Conservation (phyloP, 2,329 filamentous ascomycete genomes). For the Arthrobotrys conoides region DNA sequence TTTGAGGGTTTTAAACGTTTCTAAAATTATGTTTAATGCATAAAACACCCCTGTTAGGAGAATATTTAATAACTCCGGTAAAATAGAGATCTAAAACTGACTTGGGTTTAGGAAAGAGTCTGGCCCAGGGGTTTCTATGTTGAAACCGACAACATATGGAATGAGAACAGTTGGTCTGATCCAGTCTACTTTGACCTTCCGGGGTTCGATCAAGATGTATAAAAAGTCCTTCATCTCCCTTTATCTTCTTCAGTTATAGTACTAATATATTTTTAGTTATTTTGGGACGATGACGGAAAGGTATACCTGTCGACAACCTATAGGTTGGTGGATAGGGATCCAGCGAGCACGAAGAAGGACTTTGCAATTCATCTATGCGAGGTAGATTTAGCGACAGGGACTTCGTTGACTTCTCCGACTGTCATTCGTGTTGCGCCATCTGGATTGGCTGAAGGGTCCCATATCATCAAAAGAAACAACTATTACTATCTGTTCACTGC, state of each 20-base stretch:
- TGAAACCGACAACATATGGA: conserved; percentile 71
- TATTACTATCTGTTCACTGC: conserved; percentile 75
- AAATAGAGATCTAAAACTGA: conserved; percentile 58
- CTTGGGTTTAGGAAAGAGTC: conserved; percentile 55
- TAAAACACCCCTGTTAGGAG: conserved; percentile 41
- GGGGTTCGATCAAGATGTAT: conserved; percentile 65
- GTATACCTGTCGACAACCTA: conserved; percentile 71
- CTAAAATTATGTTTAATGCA: conserved; percentile 39
- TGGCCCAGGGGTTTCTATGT: conserved; percentile 73
- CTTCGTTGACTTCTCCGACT: conserved; percentile 67
- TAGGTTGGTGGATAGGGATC: conserved; percentile 58
- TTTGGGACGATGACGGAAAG: conserved; percentile 69
- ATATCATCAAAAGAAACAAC: conserved; percentile 73
- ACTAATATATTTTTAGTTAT: conserved; percentile 66
- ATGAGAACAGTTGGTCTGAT: conserved; percentile 71
- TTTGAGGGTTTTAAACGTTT: conserved; percentile 46
- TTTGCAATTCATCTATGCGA: conserved; percentile 71
- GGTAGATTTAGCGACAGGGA: conserved; percentile 68
- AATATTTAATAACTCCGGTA: conserved; percentile 55
- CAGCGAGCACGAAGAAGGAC: conserved; percentile 53
- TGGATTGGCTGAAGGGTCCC: conserved; percentile 72
- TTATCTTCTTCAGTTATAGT: conserved; percentile 2
- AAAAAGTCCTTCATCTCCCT: conserved; percentile 59
- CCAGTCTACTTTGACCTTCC: conserved; percentile 72
- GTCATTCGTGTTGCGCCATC: conserved; percentile 64